A percentile compares a stretch with the other conserved stretches of the same genome.
Conservation (phyloP, 345 rosid species). For the Cardamine occulta region DNA sequence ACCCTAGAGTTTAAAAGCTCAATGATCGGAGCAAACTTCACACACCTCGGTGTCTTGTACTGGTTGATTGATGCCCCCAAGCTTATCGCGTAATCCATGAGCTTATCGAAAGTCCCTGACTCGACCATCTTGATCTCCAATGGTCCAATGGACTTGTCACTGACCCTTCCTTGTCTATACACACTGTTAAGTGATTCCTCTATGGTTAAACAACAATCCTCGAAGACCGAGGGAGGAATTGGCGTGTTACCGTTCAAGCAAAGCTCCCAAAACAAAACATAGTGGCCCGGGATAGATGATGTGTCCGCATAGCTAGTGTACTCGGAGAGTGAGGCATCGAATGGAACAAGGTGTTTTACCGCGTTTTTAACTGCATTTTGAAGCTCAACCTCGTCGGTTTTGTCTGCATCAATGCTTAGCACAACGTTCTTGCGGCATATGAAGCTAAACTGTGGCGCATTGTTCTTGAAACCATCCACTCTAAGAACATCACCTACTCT, state of each 20-base stretch:
- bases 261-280: slow-evolving; percentile 90
- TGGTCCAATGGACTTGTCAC: slow-evolving; percentile 91
- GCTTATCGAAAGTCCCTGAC: slow-evolving; percentile 91
- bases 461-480: slow-evolving; percentile 96
- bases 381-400: slow-evolving; percentile 97
- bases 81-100: slow-evolving; percentile 96
- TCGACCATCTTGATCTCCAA: slow-evolving; percentile 91
- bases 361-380: slow-evolving; percentile 90
- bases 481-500: slow-evolving; percentile 95
- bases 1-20: slow-evolving; percentile 89
- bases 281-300: slow-evolving; percentile 77
- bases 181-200: slow-evolving; percentile 97
- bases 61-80: slow-evolving; percentile 92
- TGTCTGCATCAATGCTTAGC: slow-evolving; percentile 89
- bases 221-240: slow-evolving; percentile 85
- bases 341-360: slow-evolving; percentile 73
- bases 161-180: slow-evolving; percentile 85
- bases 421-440: slow-evolving; percentile 93
- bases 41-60: slow-evolving; percentile 97
- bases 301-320: slow-evolving; percentile 94
- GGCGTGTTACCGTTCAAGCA: slow-evolving; percentile 66
- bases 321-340: slow-evolving; percentile 74
- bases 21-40: slow-evolving; percentile 86
- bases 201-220: slow-evolving; percentile 87
- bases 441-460: slow-evolving; percentile 90